Evolutionary conservation across 2,329 filamentous ascomycete genomes (phyloP), one percentile per base, ranked within the genome.

Genomic region (Dendryphion nanum): DNA sequence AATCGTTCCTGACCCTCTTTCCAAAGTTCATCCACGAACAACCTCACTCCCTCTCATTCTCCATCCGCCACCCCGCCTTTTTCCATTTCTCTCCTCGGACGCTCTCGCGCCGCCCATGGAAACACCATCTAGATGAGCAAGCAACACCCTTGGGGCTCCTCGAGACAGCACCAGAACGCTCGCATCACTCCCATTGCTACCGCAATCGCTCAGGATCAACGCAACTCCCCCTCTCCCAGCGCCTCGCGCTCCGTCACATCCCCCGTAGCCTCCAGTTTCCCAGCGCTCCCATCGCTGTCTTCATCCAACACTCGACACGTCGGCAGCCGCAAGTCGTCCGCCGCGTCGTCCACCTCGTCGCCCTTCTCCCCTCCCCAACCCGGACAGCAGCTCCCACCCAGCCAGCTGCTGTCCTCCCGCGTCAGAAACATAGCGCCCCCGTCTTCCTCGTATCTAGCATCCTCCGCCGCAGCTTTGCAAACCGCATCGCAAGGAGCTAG

Each of bases 111-210:
- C 59, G 55, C 63, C 59, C 53, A 68, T 68, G 66, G 64, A 59
- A 66, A 55, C 56, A 51, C 56, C 59, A 54, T 58, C 64, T 64
- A 64, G 68, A 69, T 68, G 65, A 69, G 63, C 66, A 71, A 77
- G 69, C 73, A 76, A 70, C 73, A 74, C 64, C 69, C 73, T 63
- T 80, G 77, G 77, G 75, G 73, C 69, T 68, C 71, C 61, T 69
- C 74, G 59, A 68, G 70, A 63, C 73, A 73, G 61, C 73, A 75
- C 61, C 71, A 75, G 55, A 71, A 65, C 64, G 67, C 72, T 63
- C 76, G 77, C 59, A 75, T 78, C 60, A 73, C 78, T 54, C 77
- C 78, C 60, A 75, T 81, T 56, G 74, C 77, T 52, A 53, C 79
- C 50, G 72, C 67, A 44, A 70, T 70, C 48, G 65, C 68, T 41